These are phyloP conservation scores for Pseudonitzschia multistriata DNA, from an alignment of 108 stramenopile species.

Conservation along the genomic window DNA sequence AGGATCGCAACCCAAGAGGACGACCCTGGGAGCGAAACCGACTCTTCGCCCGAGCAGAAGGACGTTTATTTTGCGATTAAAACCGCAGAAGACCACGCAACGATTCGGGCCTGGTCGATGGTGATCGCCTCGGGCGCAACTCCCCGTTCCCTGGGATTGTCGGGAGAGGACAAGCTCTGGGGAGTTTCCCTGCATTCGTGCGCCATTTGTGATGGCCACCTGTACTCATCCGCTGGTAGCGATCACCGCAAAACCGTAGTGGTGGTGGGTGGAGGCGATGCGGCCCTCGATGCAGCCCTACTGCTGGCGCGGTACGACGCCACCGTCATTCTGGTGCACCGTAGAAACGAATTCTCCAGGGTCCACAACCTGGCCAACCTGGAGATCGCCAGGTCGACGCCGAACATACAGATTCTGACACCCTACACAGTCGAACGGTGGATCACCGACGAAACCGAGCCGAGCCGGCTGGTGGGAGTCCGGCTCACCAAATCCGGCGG, in stretches of 20 bases:
- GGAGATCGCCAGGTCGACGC: slow-evolving; percentile 42
- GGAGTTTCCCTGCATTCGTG: slow-evolving; percentile 84
- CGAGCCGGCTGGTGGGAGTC: slow-evolving; percentile 21
- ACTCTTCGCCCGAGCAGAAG: neutral
- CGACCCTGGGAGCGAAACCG: neutral
- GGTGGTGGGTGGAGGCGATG: slow-evolving; percentile 93
- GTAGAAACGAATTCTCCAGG: slow-evolving; percentile 68
- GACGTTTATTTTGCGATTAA: neutral
- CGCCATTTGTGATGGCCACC: slow-evolving; percentile 89
- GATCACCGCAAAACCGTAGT: slow-evolving; percentile 58
- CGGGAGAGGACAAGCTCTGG: slow-evolving; percentile 69
- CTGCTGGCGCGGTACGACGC: slow-evolving; percentile 72
- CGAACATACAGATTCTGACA: slow-evolving; percentile 39
- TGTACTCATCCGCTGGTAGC: slow-evolving; percentile 31
- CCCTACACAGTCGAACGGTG: slow-evolving; percentile 38
- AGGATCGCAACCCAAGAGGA: neutral
- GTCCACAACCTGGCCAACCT: slow-evolving; percentile 68
- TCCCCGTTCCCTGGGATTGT: slow-evolving; percentile 67
- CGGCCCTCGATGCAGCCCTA: slow-evolving; percentile 88
- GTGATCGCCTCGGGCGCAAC: slow-evolving; percentile 89
- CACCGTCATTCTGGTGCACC: slow-evolving; percentile 82
- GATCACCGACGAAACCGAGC: slow-evolving; percentile 12
- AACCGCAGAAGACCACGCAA: neutral
- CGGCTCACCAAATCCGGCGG: neutral
- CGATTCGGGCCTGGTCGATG: slow-evolving; percentile 31